Evolutionary conservation across 169 alveolate species (phyloP), one percentile per base, ranked within the genome.

Genomic region (Plasmodium cynomolgi): DNA sequence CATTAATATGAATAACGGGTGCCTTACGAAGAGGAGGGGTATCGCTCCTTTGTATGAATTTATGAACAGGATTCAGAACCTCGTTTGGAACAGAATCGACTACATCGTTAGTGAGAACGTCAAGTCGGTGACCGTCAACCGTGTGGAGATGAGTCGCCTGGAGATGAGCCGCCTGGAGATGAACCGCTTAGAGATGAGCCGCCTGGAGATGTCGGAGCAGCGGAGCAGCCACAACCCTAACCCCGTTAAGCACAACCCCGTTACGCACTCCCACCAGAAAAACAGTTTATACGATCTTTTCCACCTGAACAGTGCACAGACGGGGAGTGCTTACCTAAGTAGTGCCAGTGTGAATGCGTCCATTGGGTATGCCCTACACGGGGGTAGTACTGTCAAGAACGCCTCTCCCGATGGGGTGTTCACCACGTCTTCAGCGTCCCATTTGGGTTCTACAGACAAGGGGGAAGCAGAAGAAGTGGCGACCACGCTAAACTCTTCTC

Each of bases 21-120:
- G 50, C 47, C 71, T 62, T 7, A 23, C 72, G 2, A 56, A 39
- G 3, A 80, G 15, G 50, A 90, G 94, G 83, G 41, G 83, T 1
- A 81, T 90, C 7, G n/a, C 71, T 11, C 50, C 84, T 0, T 50
- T 90, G 34, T 90, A 79, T 68, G 84, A 80, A 9, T 80, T 68
- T 62, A 81, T 90, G 5, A 37, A 90, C 17, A 81, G 74, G 62
- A 58, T 81, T 0, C 94, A 90, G 73, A 81, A 26, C 2, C 50
- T 90, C 1, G 3, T 90, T 17, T 90, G 94, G 94, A 62, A 90
- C n/a, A 11, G 54, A 29, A 79, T 90, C 73, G 29, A 68, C 37
- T 58, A 23, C n/a, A 71, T 90, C 33, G 34, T 90, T 20, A 13
- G 33, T 26, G 84, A 90, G 72, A 90, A 90, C 83, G 13, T 80